Evolutionary conservation across 2,329 filamentous ascomycete species (phyloP).

Genomic region (Talaromyces verruculosus): DNA sequence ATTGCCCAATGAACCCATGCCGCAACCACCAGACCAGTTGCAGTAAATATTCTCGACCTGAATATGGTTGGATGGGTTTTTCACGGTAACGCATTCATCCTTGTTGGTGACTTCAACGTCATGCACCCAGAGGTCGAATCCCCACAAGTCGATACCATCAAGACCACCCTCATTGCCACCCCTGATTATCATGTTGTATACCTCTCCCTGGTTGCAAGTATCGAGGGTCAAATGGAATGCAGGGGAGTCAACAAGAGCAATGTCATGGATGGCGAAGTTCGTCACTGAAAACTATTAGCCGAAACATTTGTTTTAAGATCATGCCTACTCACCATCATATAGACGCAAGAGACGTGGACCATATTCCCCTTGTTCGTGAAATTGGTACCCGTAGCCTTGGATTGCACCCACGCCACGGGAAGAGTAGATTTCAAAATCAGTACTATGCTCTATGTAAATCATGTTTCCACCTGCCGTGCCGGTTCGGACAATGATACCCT

Average conservation of each 20-base stretch:
- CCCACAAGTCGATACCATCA: constrained; percentile 32
- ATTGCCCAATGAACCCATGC: constrained; percentile 15
- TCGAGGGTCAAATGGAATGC: constrained; percentile 52
- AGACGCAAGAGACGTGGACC: constrained; percentile 51
- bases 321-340: constrained; percentile 32
- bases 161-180: constrained; percentile 53
- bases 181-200: constrained; percentile 57
- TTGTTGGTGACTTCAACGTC: constrained; percentile 27
- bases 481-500: constrained; percentile 33
- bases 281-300: constrained; percentile 29
- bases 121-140: constrained; percentile 26
- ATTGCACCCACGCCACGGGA: constrained; percentile 47
- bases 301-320: neutral
- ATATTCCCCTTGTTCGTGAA: constrained; percentile 43
- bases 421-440: constrained; percentile 52
- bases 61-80: constrained; percentile 20
- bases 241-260: constrained; percentile 51
- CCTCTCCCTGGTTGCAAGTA: constrained; percentile 51
- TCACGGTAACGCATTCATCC: constrained; percentile 26
- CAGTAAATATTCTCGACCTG: constrained; percentile 19
- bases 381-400: constrained; percentile 53
- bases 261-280: constrained; percentile 52
- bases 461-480: constrained; percentile 18
- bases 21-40: constrained; percentile 20
- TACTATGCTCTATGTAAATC: constrained; percentile 19